These are phyloP conservation scores for Fagopyrum homotropicum DNA, from an alignment of 148 eudicot species.

Conservation along the genomic window DNA sequence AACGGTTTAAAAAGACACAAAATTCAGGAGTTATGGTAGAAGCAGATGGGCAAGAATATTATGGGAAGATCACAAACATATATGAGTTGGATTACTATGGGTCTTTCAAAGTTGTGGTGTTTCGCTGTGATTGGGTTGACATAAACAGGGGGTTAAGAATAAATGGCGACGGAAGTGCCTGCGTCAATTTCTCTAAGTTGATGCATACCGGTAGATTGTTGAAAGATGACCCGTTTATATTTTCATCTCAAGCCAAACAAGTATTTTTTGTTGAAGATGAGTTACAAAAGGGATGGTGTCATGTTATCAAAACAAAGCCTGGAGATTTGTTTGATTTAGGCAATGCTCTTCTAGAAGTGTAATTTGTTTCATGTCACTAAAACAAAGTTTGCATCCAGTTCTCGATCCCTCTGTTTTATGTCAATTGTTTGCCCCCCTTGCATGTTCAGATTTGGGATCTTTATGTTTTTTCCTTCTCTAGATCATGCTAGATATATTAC, in stretches of 20 bases:
- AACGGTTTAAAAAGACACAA: slow-evolving; percentile 7
- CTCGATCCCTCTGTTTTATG: slow-evolving; percentile 11
- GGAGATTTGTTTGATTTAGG: slow-evolving; percentile 21
- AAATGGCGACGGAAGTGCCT: neutral
- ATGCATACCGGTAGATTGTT: slow-evolving; percentile 15
- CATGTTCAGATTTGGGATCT: neutral
- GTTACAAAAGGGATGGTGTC: slow-evolving; percentile 13
- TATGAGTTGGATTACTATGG: too few species aligned
- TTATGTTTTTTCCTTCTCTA: neutral
- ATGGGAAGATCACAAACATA: too few species aligned
- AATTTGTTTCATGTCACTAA: too few species aligned
- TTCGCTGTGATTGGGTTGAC: slow-evolving; percentile 20
- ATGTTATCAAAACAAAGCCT: slow-evolving; percentile 16
- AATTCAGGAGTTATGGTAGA: slow-evolving; percentile 16
- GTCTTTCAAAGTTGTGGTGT: slow-evolving; percentile 1
- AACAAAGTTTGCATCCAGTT: slow-evolving; percentile 55
- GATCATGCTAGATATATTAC: neutral
- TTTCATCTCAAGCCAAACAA: slow-evolving; percentile 22
- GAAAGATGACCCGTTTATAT: slow-evolving; percentile 23
- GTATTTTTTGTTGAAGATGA: slow-evolving; percentile 20
- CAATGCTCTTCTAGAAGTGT: neutral
- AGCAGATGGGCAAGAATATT: neutral
- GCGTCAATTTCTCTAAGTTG: neutral
- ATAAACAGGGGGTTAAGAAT: neutral
- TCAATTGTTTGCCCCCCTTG: neutral